These are phyloP conservation scores for Cystobasidium pallidum DNA, from an alignment of 1,284 basidiomycete genomes.

Conservation along the genomic window DNA sequence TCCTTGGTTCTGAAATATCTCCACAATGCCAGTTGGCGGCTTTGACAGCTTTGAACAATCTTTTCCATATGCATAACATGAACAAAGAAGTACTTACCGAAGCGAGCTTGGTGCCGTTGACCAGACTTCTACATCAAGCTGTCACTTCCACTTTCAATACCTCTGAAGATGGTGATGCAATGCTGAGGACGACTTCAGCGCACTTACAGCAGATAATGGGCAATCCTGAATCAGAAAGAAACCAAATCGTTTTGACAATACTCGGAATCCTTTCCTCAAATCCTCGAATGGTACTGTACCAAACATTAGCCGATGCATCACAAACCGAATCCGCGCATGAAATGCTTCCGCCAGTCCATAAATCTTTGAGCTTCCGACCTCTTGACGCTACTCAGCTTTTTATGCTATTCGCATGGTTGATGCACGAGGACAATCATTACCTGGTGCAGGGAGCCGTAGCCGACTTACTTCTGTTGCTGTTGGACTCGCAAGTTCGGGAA, in stretches of 20 bases:
- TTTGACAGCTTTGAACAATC: background rate
- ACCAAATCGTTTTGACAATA: constrained; percentile 21
- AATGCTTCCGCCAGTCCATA: background rate
- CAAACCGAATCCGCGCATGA: background rate
- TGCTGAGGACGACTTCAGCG: background rate
- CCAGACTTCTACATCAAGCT: constrained; percentile 24
- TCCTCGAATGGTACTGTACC: background rate
- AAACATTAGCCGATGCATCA: background rate
- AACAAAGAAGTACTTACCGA: background rate
- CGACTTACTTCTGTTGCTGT: constrained; percentile 13
- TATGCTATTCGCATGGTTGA: constrained; percentile 11
- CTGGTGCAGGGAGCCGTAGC: background rate
- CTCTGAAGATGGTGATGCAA: background rate
- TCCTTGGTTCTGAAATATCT: background rate
- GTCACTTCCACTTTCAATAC: constrained; percentile 32
- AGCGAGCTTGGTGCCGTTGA: background rate
- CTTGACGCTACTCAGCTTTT: constrained; percentile 12
- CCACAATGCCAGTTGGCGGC: background rate
- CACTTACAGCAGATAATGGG: constrained; percentile 15
- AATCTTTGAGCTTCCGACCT: background rate
- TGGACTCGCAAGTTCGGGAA: background rate
- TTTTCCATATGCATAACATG: background rate
- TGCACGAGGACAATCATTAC: constrained; percentile 28
- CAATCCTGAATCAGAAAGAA: constrained; percentile 25
- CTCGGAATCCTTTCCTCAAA: background rate